Base-by-base conservation (phyloP, 139 green algal genomes). In the Picochlorum sp. region DNA sequence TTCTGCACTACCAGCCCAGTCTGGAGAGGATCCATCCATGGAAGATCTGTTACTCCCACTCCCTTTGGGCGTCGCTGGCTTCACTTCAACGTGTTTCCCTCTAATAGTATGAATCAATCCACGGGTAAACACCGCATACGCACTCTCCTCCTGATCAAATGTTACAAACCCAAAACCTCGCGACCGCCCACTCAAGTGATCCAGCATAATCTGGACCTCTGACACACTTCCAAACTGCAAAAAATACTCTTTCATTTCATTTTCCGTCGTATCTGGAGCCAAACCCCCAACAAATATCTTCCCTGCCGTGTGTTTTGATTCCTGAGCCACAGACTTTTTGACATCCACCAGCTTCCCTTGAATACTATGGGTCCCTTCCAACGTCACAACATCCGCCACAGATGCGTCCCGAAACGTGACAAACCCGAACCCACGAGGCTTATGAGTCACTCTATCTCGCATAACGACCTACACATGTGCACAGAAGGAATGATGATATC, bases 261-360 rank as follows among this genome's bases (percentile, higher is more conserved):
- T 83, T 69, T 90, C 81, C 9, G 79, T 86, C 2, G 85, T 92
- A 7, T 92, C 87, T n/a, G 87, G 80, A 13, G 82, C 72, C 2
- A 95, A 66, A 1, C 88, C 88, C 3, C 88, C 88, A 23, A 95
- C 88, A 78, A 95, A 95, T 3, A 95, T 75, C 69, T 95, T 95
- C 28, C 82, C 83, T 37, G 80, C 82, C 49, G 78, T 76, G 4
- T 80, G 80, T 54, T 79, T 80, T 14, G 68, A 58, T 46, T 80
- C 73, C 47, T 85, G 74, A 0, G 84, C 86, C 8, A 92, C 75
- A 7, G 84, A 91, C 3, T 82, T 86, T 74, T 95, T 95, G 34
- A 79, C 85, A 45, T 92, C 86, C 44, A 51, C 38, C 20, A 49
- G n/a, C 46, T 84, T 63, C 8, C 80, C 79, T 58, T 91, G 82